Conservation (phyloP, 2,329 filamentous ascomycete genomes). For the Scorias spongiosa region DNA sequence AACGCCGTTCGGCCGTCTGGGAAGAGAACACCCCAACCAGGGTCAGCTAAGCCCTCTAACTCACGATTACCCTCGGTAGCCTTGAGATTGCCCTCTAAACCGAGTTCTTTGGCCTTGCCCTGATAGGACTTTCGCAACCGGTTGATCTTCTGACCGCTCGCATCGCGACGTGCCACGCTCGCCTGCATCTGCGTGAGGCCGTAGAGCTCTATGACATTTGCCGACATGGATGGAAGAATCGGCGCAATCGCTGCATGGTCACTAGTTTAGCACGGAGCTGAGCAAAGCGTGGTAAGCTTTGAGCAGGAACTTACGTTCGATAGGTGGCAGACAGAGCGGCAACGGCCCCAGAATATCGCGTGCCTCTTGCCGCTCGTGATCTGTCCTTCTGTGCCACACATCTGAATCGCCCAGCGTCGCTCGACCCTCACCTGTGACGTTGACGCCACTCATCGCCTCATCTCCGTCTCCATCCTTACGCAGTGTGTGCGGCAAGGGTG, state of each 20-base stretch:
- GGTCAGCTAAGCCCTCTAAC: constrained; percentile 21
- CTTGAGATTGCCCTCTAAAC: constrained; percentile 35
- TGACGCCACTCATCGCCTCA: neutral
- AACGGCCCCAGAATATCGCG: neutral
- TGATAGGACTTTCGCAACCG: constrained; percentile 44
- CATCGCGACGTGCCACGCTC: constrained; percentile 43
- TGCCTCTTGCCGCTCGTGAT: constrained; percentile 30
- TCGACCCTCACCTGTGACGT: constrained; percentile 7
- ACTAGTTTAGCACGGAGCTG: constrained; percentile 22
- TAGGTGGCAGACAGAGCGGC: constrained; percentile 14
- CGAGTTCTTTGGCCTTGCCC: constrained; percentile 35
- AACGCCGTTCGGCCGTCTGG: constrained; percentile 22
- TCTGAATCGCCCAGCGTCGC: constrained; percentile 7
- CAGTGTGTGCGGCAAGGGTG: constrained; percentile 12
- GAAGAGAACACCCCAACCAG: constrained; percentile 11
- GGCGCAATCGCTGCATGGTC: constrained; percentile 24
- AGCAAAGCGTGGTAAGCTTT: constrained; percentile 6
- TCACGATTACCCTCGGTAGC: constrained; percentile 25
- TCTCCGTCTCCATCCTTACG: constrained; percentile 13
- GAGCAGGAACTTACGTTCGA: constrained; percentile 16
- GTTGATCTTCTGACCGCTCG: constrained; percentile 50
- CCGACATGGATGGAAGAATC: constrained; percentile 40
- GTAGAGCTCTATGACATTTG: constrained; percentile 46
- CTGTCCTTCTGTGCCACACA: constrained; percentile 25
- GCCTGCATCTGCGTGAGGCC: constrained; percentile 39